Evolutionary conservation across 2,329 filamentous ascomycete genomes (phyloP), one percentile per base, ranked within the genome.

Genomic region (Fusarium sp.): DNA sequence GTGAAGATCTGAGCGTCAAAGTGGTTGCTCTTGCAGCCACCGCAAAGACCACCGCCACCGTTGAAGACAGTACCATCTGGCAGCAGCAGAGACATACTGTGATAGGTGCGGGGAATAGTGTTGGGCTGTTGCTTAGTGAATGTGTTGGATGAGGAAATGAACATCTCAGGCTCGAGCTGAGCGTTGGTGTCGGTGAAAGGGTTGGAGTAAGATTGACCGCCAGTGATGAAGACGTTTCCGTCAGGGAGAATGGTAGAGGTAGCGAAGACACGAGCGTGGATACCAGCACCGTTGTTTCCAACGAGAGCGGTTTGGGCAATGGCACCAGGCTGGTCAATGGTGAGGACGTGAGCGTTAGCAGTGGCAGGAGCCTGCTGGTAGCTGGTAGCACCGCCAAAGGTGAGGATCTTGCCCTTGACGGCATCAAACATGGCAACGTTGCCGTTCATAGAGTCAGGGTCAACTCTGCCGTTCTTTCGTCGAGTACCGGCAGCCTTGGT

Each of bases 361-460:
- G 84, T 84, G 2, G 85, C 85, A 9, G 79, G 68, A 26, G 81
- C 81, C 5, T 61, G 55, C 82, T 74, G 39, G 84, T 90, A 90
- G 48, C 82, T 80, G 0, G 83, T 80, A 2, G 85, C 80, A 9
- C 89, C 89, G 18, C 89, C 89, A 10, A 84, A 80, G 0, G 87
- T 85, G 15, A 90, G 80, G 32, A 90, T 90, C 79, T 89, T 88
- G 28, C 89, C 89, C 6, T 85, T 84, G 62, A 88, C 84, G 38
- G 88, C 88, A 73, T 91, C 89, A 69, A 86, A 90, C 88, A 91
- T 90, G 69, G 88, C 84, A 13, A 85, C 84, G 58, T 85, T 86
- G 12, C 88, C 89, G 68, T 83, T 85, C 89, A 91, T 91, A 8
- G 87, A 85, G 14, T 83, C 78, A 45, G 85, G 85, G 12, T 82